phyloP scores from a whole-genome alignment of 75 land plant genomes.

The Larix kaempferi region DNA sequence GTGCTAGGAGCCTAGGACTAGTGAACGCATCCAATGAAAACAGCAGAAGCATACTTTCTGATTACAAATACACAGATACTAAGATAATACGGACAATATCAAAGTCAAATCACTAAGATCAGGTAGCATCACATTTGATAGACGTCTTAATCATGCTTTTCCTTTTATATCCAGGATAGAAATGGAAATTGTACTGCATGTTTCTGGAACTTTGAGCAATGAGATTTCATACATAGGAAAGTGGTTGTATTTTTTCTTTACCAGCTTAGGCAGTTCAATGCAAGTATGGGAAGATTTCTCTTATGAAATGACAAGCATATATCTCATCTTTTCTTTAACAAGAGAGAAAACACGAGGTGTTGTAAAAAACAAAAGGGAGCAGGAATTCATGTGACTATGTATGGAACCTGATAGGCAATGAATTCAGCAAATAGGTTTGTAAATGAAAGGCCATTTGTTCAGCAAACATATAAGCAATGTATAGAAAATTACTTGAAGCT shows the following conservation, averaged over 20 bases:
- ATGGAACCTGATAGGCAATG: conserved; percentile 1
- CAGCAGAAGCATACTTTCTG: neutral
- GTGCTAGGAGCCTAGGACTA: neutral
- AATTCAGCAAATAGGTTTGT: neutral
- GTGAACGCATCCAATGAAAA: neutral
- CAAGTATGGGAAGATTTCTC: too few relatives aligned
- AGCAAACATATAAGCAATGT: neutral
- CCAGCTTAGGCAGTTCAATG: too few relatives aligned
- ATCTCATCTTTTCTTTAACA: neutral
- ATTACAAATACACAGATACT: too few relatives aligned
- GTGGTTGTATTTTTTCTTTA: neutral
- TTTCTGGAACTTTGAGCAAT: conserved; percentile 1
- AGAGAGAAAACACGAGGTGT: neutral
- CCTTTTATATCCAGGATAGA: too few relatives aligned
- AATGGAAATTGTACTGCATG: neutral
- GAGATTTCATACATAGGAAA: neutral
- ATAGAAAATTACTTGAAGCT: conserved; percentile 78
- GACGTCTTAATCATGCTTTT: too few relatives aligned
- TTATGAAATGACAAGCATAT: too few relatives aligned
- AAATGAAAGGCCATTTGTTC: neutral
- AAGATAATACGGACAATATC: too few relatives aligned
- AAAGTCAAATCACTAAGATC: too few relatives aligned
- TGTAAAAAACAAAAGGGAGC: neutral
- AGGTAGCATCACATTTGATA: too few relatives aligned
- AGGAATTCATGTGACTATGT: neutral